These are phyloP conservation scores for Funneliformis caledonium DNA, from an alignment of 371 early-diverging fungal genomes.

Conservation along the genomic window DNA sequence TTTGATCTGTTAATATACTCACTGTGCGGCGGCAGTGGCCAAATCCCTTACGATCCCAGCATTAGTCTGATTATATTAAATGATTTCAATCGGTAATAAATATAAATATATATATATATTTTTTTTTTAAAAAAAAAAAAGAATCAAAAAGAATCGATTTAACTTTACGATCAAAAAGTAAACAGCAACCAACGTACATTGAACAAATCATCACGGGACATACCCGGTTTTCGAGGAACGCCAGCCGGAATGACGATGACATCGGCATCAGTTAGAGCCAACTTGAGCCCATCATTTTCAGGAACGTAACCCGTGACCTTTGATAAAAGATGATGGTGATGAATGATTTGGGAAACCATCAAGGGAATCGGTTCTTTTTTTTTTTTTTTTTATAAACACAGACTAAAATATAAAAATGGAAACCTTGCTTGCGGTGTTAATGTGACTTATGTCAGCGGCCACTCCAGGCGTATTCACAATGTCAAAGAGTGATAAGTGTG, in stretches of 20 bases:
- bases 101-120: not conserved
- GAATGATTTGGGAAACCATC: not conserved
- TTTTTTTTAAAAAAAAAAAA: not conserved
- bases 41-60: slow-evolving; percentile 45
- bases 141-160: not conserved
- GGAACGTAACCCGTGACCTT: slow-evolving; percentile 88
- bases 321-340: not conserved
- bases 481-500: slow-evolving; percentile 92
- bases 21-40: slow-evolving; percentile 67
- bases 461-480: slow-evolving; percentile 97
- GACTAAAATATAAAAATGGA: slow-evolving; percentile 23
- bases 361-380: not conserved
- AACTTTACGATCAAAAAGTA: not conserved
- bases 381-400: not conserved
- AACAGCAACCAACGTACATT: slow-evolving; percentile 97
- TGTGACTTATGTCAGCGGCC: slow-evolving; percentile 97
- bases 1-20: slow-evolving; percentile 41
- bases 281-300: slow-evolving; percentile 83
- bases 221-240: slow-evolving; percentile 99
- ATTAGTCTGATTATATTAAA: slow-evolving; percentile 35
- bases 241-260: slow-evolving; percentile 98
- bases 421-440: slow-evolving; percentile 89
- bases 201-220: slow-evolving; percentile 99
- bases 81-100: not conserved
- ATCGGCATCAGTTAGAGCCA: slow-evolving; percentile 85